Evolutionary conservation across 768 basidiomycete genomes (phyloP).

Genomic region (Boletales sp.): DNA sequence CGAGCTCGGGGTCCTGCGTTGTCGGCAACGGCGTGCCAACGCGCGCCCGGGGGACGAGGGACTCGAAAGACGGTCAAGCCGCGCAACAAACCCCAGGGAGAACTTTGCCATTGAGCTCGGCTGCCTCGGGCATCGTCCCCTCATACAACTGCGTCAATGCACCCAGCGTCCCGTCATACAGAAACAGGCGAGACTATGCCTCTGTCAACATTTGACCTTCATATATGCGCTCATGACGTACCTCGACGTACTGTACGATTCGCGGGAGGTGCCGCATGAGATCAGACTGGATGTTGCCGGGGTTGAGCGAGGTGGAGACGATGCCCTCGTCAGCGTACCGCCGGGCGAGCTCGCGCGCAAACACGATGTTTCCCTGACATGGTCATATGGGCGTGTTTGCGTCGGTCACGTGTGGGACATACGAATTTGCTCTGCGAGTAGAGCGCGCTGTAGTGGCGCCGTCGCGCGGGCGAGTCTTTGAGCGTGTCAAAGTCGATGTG

Average conservation of each 20-base stretch:
- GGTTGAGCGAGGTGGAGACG: conserved; percentile 43
- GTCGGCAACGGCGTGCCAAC: conserved; percentile 22
- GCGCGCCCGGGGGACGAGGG: conserved; percentile 45
- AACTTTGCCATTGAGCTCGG: conserved; percentile 40
- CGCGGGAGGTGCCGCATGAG: conserved; percentile 23
- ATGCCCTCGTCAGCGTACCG: conserved; percentile 46
- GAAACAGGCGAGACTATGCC: conserved; percentile 16
- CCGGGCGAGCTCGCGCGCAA: conserved; percentile 43
- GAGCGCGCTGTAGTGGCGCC: conserved; percentile 14
- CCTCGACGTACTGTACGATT: conserved; percentile 5
- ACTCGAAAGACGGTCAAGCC: conserved; percentile 31
- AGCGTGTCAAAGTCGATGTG: conserved; percentile 40
- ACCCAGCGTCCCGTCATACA: conserved; percentile 33
- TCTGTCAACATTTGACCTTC: neutral
- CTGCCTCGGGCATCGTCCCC: conserved; percentile 39
- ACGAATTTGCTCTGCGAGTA: conserved; percentile 48
- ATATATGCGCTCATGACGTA: conserved; percentile 4
- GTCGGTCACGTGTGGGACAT: neutral
- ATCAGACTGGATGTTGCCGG: conserved; percentile 38
- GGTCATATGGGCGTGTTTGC: too few species aligned
- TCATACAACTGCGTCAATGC: conserved; percentile 44
- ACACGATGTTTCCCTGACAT: conserved; percentile 41
- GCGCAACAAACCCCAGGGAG: neutral
- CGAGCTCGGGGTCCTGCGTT: conserved; percentile 32
- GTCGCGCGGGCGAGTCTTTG: conserved; percentile 33